Conservation (phyloP, 257 asterid genomes). For the Nemophila menziesii region DNA sequence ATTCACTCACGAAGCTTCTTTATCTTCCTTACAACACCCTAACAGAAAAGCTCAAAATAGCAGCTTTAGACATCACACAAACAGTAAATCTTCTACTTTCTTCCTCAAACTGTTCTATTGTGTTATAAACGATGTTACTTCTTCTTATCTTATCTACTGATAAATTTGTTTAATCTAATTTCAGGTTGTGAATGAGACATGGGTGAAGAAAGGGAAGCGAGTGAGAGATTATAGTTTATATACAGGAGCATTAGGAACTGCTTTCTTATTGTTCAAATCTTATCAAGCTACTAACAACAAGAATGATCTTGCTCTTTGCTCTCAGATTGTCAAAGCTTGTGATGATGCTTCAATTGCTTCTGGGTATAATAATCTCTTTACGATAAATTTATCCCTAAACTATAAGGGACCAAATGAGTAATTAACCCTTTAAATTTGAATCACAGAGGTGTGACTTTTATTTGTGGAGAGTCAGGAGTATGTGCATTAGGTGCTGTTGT, state of each 20-base stretch:
- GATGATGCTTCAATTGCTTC: conserved; percentile 46
- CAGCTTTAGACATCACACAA: conserved; percentile 44
- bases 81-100: conserved; percentile 19
- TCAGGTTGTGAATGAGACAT: conserved; percentile 70
- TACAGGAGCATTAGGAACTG: conserved; percentile 75
- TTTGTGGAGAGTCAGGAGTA: conserved; percentile 68
- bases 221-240: conserved; percentile 50
- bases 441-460: conserved; percentile 56
- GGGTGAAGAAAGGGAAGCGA: conserved; percentile 40
- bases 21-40: conserved; percentile 41
- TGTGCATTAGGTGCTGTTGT: conserved; percentile 78
- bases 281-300: conserved; percentile 43
- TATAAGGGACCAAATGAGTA: no score
- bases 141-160: no score
- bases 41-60: conserved; percentile 20
- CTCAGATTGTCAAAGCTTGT: conserved; percentile 52
- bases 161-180: no score
- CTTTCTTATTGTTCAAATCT: conserved; percentile 72
- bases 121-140: not conserved
- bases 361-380: conserved; percentile 22
- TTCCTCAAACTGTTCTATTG: not conserved
- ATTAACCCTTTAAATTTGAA: not conserved
- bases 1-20: conserved; percentile 49
- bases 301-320: conserved; percentile 46
- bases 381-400: not conserved